These are phyloP conservation scores for Microcyclospora pomicola DNA, from an alignment of 2,329 filamentous ascomycete species.

Conservation along the genomic window DNA sequence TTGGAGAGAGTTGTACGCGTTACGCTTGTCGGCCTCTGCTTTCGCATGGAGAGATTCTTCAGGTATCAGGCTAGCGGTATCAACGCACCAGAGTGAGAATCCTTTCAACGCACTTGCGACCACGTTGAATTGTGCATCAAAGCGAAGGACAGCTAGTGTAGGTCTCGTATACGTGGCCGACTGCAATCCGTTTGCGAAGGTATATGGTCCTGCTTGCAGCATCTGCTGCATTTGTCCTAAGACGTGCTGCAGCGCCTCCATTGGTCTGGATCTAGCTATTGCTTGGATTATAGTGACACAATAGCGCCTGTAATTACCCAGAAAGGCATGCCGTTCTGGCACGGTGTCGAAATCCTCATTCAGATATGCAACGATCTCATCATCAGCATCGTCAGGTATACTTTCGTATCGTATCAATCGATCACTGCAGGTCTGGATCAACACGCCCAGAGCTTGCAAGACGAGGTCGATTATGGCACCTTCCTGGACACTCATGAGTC, in stretches of 20 bases:
- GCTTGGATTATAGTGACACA: slow-evolving; percentile 76
- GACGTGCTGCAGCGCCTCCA: slow-evolving; percentile 78
- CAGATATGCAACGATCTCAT: slow-evolving; percentile 68
- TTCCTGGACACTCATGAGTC: slow-evolving; percentile 58
- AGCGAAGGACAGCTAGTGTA: slow-evolving; percentile 57
- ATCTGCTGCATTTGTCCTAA: slow-evolving; percentile 63
- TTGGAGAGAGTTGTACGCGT: slow-evolving; percentile 25
- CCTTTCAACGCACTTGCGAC: slow-evolving; percentile 82
- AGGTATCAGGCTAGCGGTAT: slow-evolving; percentile 19
- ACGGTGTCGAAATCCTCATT: slow-evolving; percentile 90
- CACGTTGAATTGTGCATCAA: slow-evolving; percentile 81
- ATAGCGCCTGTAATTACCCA: slow-evolving; percentile 89
- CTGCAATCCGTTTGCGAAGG: slow-evolving; percentile 51
- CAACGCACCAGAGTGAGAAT: slow-evolving; percentile 59
- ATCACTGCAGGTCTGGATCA: slow-evolving; percentile 71
- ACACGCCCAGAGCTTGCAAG: slow-evolving; percentile 51
- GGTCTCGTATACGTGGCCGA: slow-evolving; percentile 43
- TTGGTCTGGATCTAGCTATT: slow-evolving; percentile 67
- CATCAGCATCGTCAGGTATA: slow-evolving; percentile 65
- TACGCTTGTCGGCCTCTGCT: slow-evolving; percentile 49
- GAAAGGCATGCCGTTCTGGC: slow-evolving; percentile 84
- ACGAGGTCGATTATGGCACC: slow-evolving; percentile 52
- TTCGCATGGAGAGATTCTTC: slow-evolving; percentile 36
- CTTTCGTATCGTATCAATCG: slow-evolving; percentile 79
- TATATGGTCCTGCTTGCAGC: slow-evolving; percentile 58